Percentiles rank a stretch among this genome's conserved stretches.
These are phyloP conservation scores for Venturia aucupariae DNA, from an alignment of 2,329 filamentous ascomycete species.

Conservation along the genomic window DNA sequence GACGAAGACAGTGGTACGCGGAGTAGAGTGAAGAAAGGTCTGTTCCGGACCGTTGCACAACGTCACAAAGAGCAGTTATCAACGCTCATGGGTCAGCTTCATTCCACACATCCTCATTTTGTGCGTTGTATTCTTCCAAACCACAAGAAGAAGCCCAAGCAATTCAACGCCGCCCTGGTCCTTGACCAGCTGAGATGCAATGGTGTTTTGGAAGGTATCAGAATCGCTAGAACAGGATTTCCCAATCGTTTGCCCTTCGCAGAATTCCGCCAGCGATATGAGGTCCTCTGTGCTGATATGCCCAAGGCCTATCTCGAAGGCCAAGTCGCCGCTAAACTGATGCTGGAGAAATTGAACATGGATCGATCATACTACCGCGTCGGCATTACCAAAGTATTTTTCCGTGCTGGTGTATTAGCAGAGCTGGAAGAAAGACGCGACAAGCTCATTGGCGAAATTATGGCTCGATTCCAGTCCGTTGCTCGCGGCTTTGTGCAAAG, in stretches of 20 bases:
- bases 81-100: slow-evolving; percentile 86
- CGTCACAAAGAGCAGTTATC: slow-evolving; percentile 97
- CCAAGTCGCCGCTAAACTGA: slow-evolving; percentile 72
- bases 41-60: slow-evolving; percentile 94
- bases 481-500: slow-evolving; percentile 84
- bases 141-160: slow-evolving; percentile 93
- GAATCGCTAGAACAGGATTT: slow-evolving; percentile 93
- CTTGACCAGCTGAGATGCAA: slow-evolving; percentile 97
- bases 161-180: slow-evolving; percentile 84
- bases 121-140: slow-evolving; percentile 96
- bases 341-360: slow-evolving; percentile 80
- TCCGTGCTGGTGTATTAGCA: slow-evolving; percentile 88
- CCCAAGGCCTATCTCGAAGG: slow-evolving; percentile 87
- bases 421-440: slow-evolving; percentile 96
- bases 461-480: slow-evolving; percentile 85
- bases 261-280: slow-evolving; percentile 92
- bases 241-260: slow-evolving; percentile 86
- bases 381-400: slow-evolving; percentile 95
- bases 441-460: slow-evolving; percentile 83
- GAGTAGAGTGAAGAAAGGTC: slow-evolving; percentile 88
- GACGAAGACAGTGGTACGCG: slow-evolving; percentile 51
- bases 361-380: slow-evolving; percentile 85
- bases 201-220: slow-evolving; percentile 96
- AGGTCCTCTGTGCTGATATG: slow-evolving; percentile 79
- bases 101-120: slow-evolving; percentile 96